Base-by-base conservation (phyloP, 2,329 filamentous ascomycete genomes). In the Colletotrichum scovillei region DNA sequence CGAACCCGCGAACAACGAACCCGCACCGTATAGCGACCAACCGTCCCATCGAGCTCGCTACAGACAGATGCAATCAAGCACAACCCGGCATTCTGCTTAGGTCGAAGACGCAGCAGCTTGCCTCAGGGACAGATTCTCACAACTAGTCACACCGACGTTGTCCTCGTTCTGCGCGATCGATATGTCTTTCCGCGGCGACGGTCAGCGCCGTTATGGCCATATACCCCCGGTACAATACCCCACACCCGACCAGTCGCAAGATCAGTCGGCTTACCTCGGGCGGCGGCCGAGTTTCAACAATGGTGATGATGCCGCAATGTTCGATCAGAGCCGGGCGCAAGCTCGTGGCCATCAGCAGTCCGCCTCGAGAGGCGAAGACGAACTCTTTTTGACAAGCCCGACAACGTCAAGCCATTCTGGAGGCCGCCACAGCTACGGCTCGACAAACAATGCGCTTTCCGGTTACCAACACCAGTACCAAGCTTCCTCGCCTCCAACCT, bases 211-310 rank as follows among this genome's bases (percentile, higher is more conserved):
- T 58, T 92, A 92, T 78, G 91, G 91, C 83, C 89, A 92, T 82
- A 84, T 92, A 63, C 91, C 91, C 74, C 91, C 91, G 19, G 90
- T 91, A 35, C 90, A 92, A 79, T 92, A 92, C 77, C 87, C 89
- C 19, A 83, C 89, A 75, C 83, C 86, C 60, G 81, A 81, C 73
- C 85, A 82, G 65, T 76, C 79, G 55, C 81, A 82, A 74, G 81
- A 84, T 56, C 81, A 84, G 72, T 78, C 81, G 49, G 28, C 69
- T 56, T 84, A 85, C 75, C 82, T 84, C 6, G 80, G 79, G 56
- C 88, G 93, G 76, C 88, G 90, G 76, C 88, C 90, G 62, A 96
- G 93, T 85, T 95, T 94, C 85, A 92, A 95, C 81, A 90, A 88
- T 76, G 93, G 92, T 76, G 94, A 97, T 81, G 93, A 96, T 80